Percentiles rank a stretch among this genome's conserved stretches.
phyloP scores from a whole-genome alignment of 306 rosid species.

The Benincasa hispida region DNA sequence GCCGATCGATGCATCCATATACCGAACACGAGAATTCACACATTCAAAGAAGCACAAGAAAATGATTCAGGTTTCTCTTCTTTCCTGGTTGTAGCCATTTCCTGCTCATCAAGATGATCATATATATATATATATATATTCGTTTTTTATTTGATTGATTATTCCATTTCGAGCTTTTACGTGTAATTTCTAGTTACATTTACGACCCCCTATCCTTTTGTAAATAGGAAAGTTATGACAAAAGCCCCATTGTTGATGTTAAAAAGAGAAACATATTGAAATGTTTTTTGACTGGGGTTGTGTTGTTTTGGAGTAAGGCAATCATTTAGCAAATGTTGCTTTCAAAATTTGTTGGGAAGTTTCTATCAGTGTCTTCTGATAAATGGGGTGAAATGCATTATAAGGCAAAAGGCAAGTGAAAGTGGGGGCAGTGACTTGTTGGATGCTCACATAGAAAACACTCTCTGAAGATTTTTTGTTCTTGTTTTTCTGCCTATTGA shows the following conservation, averaged over 20 bases:
- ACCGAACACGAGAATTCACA: not conserved
- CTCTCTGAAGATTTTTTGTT: not conserved
- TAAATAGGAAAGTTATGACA: not conserved
- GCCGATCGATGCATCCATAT: not conserved
- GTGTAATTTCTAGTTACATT: not conserved
- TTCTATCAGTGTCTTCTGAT: not conserved
- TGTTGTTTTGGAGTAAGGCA: not conserved
- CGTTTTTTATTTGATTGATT: not conserved
- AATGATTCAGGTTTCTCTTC: not conserved
- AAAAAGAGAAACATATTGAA: not conserved
- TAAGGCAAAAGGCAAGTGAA: not conserved
- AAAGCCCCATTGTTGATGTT: not conserved
- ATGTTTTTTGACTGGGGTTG: not conserved
- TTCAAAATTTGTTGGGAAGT: not conserved
- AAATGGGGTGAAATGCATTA: conserved; percentile 4
- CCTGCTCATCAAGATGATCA: not conserved
- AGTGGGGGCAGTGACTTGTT: not conserved
- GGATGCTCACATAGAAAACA: not conserved
- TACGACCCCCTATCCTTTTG: not conserved
- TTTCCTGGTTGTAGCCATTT: not conserved
- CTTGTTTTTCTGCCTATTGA: not conserved
- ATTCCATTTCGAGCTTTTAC: not conserved
- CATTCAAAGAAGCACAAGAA: not conserved
- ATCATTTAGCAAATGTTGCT: not conserved
- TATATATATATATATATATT: not conserved